phyloP scores from a whole-genome alignment of 306 rosid species.

The Cucurbita argyrosperma region DNA sequence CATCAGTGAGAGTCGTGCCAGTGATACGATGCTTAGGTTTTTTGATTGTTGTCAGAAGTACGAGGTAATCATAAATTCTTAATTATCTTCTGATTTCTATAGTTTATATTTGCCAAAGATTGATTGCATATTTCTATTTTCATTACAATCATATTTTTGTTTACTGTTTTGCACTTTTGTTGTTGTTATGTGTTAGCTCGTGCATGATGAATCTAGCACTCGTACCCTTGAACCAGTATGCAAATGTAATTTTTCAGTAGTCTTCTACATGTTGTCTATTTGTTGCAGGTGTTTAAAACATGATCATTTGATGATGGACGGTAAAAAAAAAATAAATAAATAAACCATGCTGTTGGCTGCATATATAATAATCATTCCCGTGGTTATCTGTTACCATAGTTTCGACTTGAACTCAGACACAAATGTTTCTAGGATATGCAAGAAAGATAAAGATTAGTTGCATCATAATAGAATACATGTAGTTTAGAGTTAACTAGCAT shows the following conservation, averaged over 20 bases:
- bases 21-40: conserved; percentile 62
- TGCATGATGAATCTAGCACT: neutral
- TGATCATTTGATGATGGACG: neutral
- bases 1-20: conserved; percentile 77
- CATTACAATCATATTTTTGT: neutral
- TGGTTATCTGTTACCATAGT: too few species aligned
- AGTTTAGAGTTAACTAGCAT: too few species aligned
- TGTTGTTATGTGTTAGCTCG: neutral
- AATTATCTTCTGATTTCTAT: neutral
- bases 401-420: too few species aligned
- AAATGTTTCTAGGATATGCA: too few species aligned
- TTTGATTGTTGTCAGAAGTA: conserved; percentile 65
- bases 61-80: conserved; percentile 37
- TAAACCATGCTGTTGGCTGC: too few species aligned
- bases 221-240: neutral
- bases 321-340: neutral
- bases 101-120: neutral
- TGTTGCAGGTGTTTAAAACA: neutral
- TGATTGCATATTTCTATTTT: neutral
- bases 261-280: neutral
- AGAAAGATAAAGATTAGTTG: too few species aligned
- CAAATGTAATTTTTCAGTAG: neutral
- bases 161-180: neutral
- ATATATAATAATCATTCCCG: too few species aligned
- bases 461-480: too few species aligned